Evolutionary conservation across 2,329 filamentous ascomycete species (phyloP).

Genomic region (Cladosporium austrohemisphaericum): DNA sequence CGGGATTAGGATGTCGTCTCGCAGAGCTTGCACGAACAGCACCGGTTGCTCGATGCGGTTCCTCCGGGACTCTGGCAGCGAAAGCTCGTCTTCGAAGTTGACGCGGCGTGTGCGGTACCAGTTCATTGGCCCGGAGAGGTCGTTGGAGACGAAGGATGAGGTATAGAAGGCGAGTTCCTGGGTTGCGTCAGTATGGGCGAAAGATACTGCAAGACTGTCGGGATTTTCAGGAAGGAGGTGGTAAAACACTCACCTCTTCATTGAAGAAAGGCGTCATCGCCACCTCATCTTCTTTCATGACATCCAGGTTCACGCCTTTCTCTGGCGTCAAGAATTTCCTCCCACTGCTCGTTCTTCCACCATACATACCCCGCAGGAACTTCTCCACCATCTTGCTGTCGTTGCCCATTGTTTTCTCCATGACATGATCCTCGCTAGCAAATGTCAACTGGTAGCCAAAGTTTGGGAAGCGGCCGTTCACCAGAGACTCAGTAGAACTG

Average conservation of each 20-base stretch:
- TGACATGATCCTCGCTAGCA: slow-evolving; percentile 35
- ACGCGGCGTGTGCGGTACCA: slow-evolving; percentile 72
- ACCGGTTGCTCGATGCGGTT: slow-evolving; percentile 47
- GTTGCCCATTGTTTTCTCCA: slow-evolving; percentile 53
- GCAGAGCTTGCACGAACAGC: slow-evolving; percentile 69
- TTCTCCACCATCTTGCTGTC: slow-evolving; percentile 57
- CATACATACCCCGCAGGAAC: slow-evolving; percentile 70
- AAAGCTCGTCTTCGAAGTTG: slow-evolving; percentile 73
- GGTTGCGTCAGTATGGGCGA: slow-evolving; percentile 11
- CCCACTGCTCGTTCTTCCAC: slow-evolving; percentile 56
- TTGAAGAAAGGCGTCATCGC: slow-evolving; percentile 57
- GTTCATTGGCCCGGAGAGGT: slow-evolving; percentile 68
- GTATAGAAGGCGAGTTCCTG: slow-evolving; percentile 73
- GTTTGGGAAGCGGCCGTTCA: slow-evolving; percentile 50
- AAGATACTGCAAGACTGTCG: neutral
- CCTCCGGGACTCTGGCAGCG: slow-evolving; percentile 20
- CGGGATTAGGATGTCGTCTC: slow-evolving; percentile 70
- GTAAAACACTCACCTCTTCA: slow-evolving; percentile 49
- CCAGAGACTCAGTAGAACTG: neutral
- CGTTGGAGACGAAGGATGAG: slow-evolving; percentile 64
- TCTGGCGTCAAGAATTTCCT: slow-evolving; percentile 56
- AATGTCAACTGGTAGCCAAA: slow-evolving; percentile 86
- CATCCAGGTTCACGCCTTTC: slow-evolving; percentile 62
- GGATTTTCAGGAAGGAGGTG: too few relatives aligned
- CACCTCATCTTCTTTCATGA: slow-evolving; percentile 50